Base-by-base conservation (phyloP, 2,329 filamentous ascomycete genomes). In the Tolypocladium capitatum region DNA sequence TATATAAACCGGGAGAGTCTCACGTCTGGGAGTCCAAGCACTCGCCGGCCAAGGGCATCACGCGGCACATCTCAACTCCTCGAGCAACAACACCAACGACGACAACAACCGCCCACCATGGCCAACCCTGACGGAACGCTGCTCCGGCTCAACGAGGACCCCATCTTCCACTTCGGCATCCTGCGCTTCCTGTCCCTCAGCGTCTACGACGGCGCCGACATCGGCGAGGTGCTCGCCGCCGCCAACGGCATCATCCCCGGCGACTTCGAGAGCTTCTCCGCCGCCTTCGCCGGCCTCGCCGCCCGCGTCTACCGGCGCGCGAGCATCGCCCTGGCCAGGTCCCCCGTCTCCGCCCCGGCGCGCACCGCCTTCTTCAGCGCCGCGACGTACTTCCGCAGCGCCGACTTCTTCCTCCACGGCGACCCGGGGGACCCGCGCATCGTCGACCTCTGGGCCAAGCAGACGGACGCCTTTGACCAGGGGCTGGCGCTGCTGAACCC, bases 391-490 rank as follows among this genome's bases (percentile, higher is more conserved):
- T 72, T 64, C 52, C 65, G 70, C 21, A 46, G 55, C 0, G 64
- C 71, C 9, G 64, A 67, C 49, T 68, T 69, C 51, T 73, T 63
- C 52, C 56, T 71, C 10, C 63, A 68, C 44, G 61, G 58, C 1
- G 66, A 73, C 54, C 60, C 56, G 60, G 59, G 46, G 13, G 64
- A 73, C 45, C 65, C 68, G 4, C 62, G 64, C 5, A 67, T 72
- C 47, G 57, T 61, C 43, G 54, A 47, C 0, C 46, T 68, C 0
- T 72, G 69, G 68, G 51, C 56, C 4, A 53, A 62, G 42, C 64
- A 68, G 46, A 54, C 55, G 0, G 49, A 49, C 2, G 62, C 61
- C 13, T 74, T 69, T 47, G 52, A 71, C 54, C 61, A 60, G 30
- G 71, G 62, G 1, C 55, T 67, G 7, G 52, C 59, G 1, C 48